Conservation (phyloP, 495 filamentous ascomycete genomes). For the Talaromyces borbonicus region DNA sequence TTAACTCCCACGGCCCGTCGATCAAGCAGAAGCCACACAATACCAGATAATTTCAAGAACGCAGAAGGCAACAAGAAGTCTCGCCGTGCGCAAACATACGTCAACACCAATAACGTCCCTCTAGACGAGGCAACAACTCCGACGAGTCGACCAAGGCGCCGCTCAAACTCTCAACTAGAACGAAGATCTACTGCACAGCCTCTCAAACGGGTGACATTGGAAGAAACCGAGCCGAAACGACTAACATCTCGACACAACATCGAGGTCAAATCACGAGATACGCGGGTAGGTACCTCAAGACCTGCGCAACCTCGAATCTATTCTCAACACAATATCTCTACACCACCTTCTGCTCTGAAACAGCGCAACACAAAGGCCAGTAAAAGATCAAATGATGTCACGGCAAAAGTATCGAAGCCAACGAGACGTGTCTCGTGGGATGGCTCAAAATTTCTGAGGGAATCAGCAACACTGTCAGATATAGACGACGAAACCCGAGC, state of each 20-base stretch:
- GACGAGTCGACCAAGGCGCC: neutral
- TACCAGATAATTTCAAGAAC: neutral
- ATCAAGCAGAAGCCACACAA: constrained; percentile 8
- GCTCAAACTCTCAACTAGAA: constrained; percentile 25
- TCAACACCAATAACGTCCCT: constrained; percentile 1
- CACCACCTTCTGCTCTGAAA: constrained; percentile 34
- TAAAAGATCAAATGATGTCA: constrained; percentile 14
- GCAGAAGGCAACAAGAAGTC: constrained; percentile 6
- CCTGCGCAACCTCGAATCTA: neutral
- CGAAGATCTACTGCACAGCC: constrained; percentile 29
- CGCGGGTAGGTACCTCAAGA: neutral
- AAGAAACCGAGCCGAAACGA: constrained; percentile 29
- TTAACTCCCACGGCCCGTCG: constrained; percentile 11
- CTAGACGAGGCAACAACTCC: neutral
- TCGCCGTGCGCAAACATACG: constrained; percentile 7
- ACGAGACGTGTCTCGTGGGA: constrained; percentile 37
- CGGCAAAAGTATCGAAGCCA: constrained; percentile 20
- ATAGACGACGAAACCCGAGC: neutral
- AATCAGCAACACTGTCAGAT: constrained; percentile 9
- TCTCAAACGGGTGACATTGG: constrained; percentile 31
- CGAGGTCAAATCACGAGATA: constrained; percentile 22
- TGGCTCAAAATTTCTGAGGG: constrained; percentile 28
- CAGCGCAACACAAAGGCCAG: constrained; percentile 33
- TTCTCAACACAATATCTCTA: constrained; percentile 10
- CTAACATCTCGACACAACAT: constrained; percentile 21